Evolutionary conservation across 2,329 filamentous ascomycete species (phyloP), one percentile per base, ranked within the genome.

Genomic region (Metarhizium robertsii): DNA sequence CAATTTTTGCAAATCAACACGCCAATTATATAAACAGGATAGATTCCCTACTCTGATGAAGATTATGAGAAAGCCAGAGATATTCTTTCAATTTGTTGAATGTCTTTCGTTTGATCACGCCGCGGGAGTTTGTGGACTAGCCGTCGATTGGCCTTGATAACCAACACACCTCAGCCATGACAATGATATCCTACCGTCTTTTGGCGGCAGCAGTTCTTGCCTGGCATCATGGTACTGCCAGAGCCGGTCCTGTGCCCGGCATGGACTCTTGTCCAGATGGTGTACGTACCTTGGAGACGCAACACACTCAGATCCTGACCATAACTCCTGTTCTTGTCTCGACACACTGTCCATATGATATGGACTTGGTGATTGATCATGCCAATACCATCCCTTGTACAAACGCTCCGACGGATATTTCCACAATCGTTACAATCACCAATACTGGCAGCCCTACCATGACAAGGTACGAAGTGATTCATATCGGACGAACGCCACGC

Each of bases 371-470:
- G 3, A 50, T 58, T 30, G 55, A 53, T 29, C 8, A 46, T 6
- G 50, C 40, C 10, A 29, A 56, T 6, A 58, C 54, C 16, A 2
- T 58, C 13, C 43, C 3, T 14, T 36, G 32, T 8, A n/a, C 49
- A 25, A 36, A 38, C 25, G 49, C 49, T 8, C 49, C 49, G 8
- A 51, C 49, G 5, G 8, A 51, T 14, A 40, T 51, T 11, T 18
- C 16, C 32, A 56, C 54, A 4, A 52, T 54, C 25, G 29, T 48
- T 1, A 58, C 57, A 11, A 52, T 54, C 52, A 58, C 57, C 4
- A 45, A 56, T 20, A 50, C 48, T 5, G 18, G 20, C 14, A 14
- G 2, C 7, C n/a, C 16, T 8, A 50, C 54, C 6, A 25, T 20
- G 18, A 25, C 52, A 11, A 54, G 54, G 54, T 54, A 56, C 6